Percentiles rank a stretch among this genome's conserved stretches.
Conservation (phyloP, 2,329 filamentous ascomycete genomes). For the Sclerotinia trifoliorum region DNA sequence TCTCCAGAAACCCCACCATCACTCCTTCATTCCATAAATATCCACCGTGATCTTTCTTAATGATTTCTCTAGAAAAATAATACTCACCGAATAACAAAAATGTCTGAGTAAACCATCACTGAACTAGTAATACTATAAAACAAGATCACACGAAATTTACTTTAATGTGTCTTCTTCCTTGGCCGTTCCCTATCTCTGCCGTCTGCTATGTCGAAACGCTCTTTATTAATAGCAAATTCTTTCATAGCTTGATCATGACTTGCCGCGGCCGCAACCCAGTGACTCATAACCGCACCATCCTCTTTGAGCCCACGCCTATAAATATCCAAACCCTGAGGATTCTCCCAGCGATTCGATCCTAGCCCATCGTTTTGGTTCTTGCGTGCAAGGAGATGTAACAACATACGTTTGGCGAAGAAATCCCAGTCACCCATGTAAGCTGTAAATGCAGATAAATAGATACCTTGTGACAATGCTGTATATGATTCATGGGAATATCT, state of each 20-base stretch:
- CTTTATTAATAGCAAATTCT: slow-evolving; percentile 53
- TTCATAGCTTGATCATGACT: slow-evolving; percentile 59
- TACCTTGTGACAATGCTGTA: slow-evolving; percentile 42
- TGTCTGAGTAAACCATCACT: not conserved
- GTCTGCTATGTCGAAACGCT: slow-evolving; percentile 45
- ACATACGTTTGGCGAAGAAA: slow-evolving; percentile 52
- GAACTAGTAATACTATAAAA: slow-evolving; percentile 13
- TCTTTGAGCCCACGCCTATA: slow-evolving; percentile 62
- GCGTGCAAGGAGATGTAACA: slow-evolving; percentile 55
- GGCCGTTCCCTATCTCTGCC: slow-evolving; percentile 29
- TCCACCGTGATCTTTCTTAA: not conserved
- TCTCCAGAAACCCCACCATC: not conserved
- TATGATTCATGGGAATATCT: slow-evolving; percentile 40
- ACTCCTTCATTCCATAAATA: not conserved
- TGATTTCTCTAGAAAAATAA: slow-evolving; percentile 13
- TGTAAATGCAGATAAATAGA: slow-evolving; percentile 54
- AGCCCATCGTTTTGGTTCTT: slow-evolving; percentile 43
- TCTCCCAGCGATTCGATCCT: slow-evolving; percentile 46
- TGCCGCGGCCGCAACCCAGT: slow-evolving; percentile 59
- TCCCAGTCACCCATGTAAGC: slow-evolving; percentile 54
- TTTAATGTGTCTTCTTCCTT: slow-evolving; percentile 24
- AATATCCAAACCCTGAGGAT: slow-evolving; percentile 48
- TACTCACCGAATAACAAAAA: slow-evolving; percentile 11
- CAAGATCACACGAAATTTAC: not conserved
- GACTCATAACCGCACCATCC: slow-evolving; percentile 60